Evolutionary conservation across 2,329 filamentous ascomycete genomes (phyloP), one percentile per base, ranked within the genome.

Genomic region (Amylocarpus encephaloides): DNA sequence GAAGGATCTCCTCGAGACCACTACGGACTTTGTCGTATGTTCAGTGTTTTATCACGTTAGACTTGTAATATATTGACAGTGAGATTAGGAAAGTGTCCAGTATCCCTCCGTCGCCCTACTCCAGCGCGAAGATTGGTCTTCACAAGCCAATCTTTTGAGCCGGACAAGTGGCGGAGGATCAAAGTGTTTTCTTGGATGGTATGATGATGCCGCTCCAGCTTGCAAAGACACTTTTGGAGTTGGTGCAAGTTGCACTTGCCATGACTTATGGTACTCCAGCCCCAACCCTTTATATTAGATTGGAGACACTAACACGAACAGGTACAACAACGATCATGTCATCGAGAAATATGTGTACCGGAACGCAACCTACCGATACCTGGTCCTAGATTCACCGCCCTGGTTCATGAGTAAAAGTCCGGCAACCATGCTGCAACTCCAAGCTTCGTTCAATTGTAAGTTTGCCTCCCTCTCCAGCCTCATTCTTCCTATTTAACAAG

Each of bases 151-250:
- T 16, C 48, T 50, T 15, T 13, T 19, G 11, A 34, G 13, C n/a
- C n/a, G 38, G 5, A 40, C 38, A 16, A 11, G 12, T 5, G 38
- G 18, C 13, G 26, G 32, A 5, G 43, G 35, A 13, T 46, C 48
- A 7, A 50, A 50, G n/a, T 50, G 48, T 38, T 50, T 40, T 35
- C 32, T 46, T 12, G 48, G 42, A 11, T 50, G 48, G 48, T 46
- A 50, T 29, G 22, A 50, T 13, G 42, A 46, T 7, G 29, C 9
- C 6, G 48, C 48, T 13, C 42, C 48, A 6, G 10, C 18, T 4
- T 50, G 48, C 18, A 11, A 32, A n/a, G 41, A 50, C 19, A 43
- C 34, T 16, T n/a, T 15, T n/a, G 36, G 18, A 18, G 6, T 41
- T 5, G 38, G 38, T 12, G 16, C 6, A 9, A 43, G 18, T 32